Percentiles rank a stretch among this genome's conserved stretches.
phyloP scores from a whole-genome alignment of 371 early-diverging fungal species.

The Rhizopus delemar region DNA sequence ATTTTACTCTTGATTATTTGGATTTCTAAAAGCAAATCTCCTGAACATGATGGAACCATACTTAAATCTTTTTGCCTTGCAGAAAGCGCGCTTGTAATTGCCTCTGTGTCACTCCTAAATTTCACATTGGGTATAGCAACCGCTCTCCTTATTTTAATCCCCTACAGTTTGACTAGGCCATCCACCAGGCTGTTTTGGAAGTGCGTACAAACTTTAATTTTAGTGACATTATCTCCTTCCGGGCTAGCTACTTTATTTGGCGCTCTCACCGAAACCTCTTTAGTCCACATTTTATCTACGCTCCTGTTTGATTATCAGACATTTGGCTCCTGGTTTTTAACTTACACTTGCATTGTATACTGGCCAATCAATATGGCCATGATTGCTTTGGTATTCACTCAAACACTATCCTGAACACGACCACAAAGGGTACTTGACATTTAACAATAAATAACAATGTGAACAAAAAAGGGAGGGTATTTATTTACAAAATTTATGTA shows the following conservation, averaged over 20 bases:
- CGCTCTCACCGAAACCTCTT: slow-evolving; percentile 21
- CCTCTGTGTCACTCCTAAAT: slow-evolving; percentile 80
- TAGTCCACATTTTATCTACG: slow-evolving; percentile 34
- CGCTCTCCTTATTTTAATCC: slow-evolving; percentile 68
- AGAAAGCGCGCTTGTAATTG: slow-evolving; percentile 69
- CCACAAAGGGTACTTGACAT: neutral
- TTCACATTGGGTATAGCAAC: slow-evolving; percentile 78
- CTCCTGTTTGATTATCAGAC: slow-evolving; percentile 59
- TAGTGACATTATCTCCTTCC: slow-evolving; percentile 55
- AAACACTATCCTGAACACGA: slow-evolving; percentile 6
- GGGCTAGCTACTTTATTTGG: slow-evolving; percentile 44
- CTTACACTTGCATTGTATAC: slow-evolving; percentile 59
- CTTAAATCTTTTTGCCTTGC: slow-evolving; percentile 74
- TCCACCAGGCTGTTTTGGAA: slow-evolving; percentile 25
- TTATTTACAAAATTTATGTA: slow-evolving; percentile 9
- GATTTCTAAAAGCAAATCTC: slow-evolving; percentile 9
- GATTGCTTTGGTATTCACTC: slow-evolving; percentile 43
- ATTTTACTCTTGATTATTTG: slow-evolving; percentile 18
- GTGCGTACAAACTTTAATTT: slow-evolving; percentile 36
- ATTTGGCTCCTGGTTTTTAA: slow-evolving; percentile 64
- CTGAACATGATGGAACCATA: slow-evolving; percentile 43
- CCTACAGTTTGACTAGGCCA: slow-evolving; percentile 62
- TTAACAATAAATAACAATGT: neutral
- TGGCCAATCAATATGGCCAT: slow-evolving; percentile 72
- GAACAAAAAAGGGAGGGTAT: neutral